A percentile compares a stretch with the other conserved stretches of the same genome.
These are phyloP conservation scores for Entomophthora muscae DNA, from an alignment of 371 early-diverging fungal species.

Conservation along the genomic window DNA sequence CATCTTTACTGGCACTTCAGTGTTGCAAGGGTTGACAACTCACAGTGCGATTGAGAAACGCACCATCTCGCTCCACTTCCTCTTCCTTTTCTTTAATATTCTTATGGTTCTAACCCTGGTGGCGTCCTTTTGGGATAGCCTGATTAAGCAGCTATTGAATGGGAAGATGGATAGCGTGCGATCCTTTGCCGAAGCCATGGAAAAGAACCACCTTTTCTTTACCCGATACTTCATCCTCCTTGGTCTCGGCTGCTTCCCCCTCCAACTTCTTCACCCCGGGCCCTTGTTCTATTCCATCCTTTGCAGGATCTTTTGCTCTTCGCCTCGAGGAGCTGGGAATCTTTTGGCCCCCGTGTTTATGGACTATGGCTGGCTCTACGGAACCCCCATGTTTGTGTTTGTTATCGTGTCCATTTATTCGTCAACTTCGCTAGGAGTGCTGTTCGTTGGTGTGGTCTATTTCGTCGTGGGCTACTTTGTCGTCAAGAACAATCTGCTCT, in stretches of 20 bases:
- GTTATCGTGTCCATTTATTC: conserved; percentile 75
- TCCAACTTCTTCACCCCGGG: conserved; percentile 20
- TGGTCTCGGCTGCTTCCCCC: conserved; percentile 34
- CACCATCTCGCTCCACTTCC: conserved; percentile 60
- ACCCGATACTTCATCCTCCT: conserved; percentile 50
- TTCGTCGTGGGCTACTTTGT: conserved; percentile 51
- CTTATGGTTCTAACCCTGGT: conserved; percentile 68
- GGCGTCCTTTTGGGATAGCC: conserved; percentile 34
- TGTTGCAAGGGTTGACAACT: conserved; percentile 31
- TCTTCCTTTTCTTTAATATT: conserved; percentile 74
- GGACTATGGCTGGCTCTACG: conserved; percentile 44
- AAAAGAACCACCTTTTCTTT: conserved; percentile 55
- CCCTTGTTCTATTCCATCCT: conserved; percentile 20
- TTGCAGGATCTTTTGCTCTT: conserved; percentile 25
- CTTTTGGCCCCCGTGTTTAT: conserved; percentile 37
- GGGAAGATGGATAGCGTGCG: conserved; percentile 45
- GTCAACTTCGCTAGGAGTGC: conserved; percentile 71
- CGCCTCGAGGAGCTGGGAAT: conserved; percentile 43
- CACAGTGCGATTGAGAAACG: conserved; percentile 41
- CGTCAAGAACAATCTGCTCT: conserved; percentile 59
- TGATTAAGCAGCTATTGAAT: conserved; percentile 34
- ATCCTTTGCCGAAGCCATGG: conserved; percentile 45
- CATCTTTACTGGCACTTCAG: conserved; percentile 36
- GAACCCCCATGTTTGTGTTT: conserved; percentile 54
- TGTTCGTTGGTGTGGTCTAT: conserved; percentile 58